These are phyloP conservation scores for Dactylellina haptotyla DNA, from an alignment of 2,329 filamentous ascomycete species.

Conservation along the genomic window DNA sequence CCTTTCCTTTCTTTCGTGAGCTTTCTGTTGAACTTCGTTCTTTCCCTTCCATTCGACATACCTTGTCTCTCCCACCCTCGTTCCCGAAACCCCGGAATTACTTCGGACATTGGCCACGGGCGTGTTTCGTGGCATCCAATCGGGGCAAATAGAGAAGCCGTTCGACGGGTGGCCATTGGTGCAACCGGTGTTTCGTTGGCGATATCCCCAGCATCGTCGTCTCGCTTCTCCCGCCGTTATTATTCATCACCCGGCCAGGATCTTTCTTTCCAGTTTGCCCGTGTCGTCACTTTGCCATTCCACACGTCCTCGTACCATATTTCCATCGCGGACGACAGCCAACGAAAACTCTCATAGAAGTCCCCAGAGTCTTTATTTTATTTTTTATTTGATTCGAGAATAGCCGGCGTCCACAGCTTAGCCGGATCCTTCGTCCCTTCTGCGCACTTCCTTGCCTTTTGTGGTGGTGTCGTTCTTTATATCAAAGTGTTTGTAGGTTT, in stretches of 20 bases:
- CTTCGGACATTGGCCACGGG: constrained; percentile 42
- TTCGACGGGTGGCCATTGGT: constrained; percentile 35
- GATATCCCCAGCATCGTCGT: constrained; percentile 50
- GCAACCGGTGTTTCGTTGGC: constrained; percentile 43
- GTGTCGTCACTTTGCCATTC: constrained; percentile 27
- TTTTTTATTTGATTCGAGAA: constrained; percentile 4
- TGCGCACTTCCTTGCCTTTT: constrained; percentile 13
- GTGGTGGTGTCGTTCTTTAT: constrained; percentile 37
- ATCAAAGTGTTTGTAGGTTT: constrained; percentile 31
- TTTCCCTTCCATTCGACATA: not conserved
- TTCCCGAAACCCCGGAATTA: constrained; percentile 12
- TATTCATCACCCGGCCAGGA: constrained; percentile 45
- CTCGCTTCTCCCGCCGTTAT: constrained; percentile 16
- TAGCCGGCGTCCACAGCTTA: constrained; percentile 18
- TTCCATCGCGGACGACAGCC: constrained; percentile 1
- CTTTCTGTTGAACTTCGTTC: constrained; percentile 7
- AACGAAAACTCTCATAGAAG: too few species aligned
- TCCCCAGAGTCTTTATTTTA: constrained; percentile 4
- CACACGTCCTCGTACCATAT: not conserved
- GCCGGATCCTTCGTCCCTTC: constrained; percentile 33
- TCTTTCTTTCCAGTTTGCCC: constrained; percentile 34
- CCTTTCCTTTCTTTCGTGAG: not conserved
- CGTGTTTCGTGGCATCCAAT: constrained; percentile 29
- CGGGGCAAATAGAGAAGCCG: constrained; percentile 8
- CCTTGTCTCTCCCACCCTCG: not conserved